These are phyloP conservation scores for Fraxinus sp. DNA, from an alignment of 305 asterid genomes.

Conservation along the genomic window DNA sequence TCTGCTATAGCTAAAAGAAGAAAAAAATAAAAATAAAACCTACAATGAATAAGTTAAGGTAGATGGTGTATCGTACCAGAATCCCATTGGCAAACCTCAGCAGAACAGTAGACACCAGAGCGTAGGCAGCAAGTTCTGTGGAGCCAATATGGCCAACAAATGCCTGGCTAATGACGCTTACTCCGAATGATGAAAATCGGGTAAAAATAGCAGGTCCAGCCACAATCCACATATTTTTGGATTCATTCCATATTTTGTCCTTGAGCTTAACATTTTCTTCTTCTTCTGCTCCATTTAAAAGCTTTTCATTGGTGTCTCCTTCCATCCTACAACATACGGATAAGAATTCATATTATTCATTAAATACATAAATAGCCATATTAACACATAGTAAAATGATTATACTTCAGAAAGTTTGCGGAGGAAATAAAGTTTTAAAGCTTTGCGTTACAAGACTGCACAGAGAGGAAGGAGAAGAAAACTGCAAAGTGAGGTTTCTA, in stretches of 20 bases:
- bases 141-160: constrained; percentile 70
- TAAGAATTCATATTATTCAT: neutral
- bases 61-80: constrained; percentile 31
- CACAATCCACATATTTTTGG: constrained; percentile 56
- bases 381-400: neutral
- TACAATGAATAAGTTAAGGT: neutral
- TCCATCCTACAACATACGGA: constrained; percentile 31
- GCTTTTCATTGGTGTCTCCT: constrained; percentile 27
- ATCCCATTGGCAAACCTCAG: constrained; percentile 49
- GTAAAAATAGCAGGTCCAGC: constrained; percentile 69
- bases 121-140: constrained; percentile 61
- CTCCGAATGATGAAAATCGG: constrained; percentile 52
- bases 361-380: neutral
- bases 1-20: neutral
- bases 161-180: constrained; percentile 52
- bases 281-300: constrained; percentile 11
- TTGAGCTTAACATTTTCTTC: constrained; percentile 14
- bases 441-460: neutral
- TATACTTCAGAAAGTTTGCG: neutral
- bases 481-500: neutral
- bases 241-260: constrained; percentile 38
- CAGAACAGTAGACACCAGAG: constrained; percentile 46
- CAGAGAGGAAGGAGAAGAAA: neutral
- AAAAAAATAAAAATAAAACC: neutral
- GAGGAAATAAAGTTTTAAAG: neutral